Evolutionary conservation across 306 rosid genomes (phyloP), one percentile per base, ranked within the genome.

Genomic region (Quercus robur): DNA sequence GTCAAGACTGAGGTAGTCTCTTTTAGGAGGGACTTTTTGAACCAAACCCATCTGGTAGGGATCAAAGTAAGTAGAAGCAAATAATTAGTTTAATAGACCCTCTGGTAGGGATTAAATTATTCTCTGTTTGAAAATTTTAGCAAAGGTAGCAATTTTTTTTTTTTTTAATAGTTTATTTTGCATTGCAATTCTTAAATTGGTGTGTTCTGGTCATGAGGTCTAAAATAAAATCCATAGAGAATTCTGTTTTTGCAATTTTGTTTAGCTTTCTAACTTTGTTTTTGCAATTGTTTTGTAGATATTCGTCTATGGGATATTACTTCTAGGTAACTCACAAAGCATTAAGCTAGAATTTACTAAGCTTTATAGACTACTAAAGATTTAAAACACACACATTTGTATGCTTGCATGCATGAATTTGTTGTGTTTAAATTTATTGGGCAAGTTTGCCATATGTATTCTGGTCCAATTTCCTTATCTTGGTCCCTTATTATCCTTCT

Each of bases 251-350:
- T 19, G 19, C 11, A 33, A 5, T 5, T 66, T 58, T 84, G 38
- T 73, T 5, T 61, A 1, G 31, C 30, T 35, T 56, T 57, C 62
- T 19, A 44, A 7, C 11, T 44, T 44, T 7, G 3, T 25, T 69
- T 38, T 44, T 79, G 25, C 57, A 25, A 25, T 80, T 64, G 26
- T 68, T 78, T 74, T 83, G 67, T 80, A 95, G 99, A 93, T 86
- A 93, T 95, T 81, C 93, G 94, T 57, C 96, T 91, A 15, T 95
- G 97, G 99, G 93, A 95, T 84, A 69, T 95, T 51, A 91, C 96
- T 63, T 80, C 91, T 77, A 89, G 98, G 99, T 93, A 93, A 69
- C 25, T 9, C 44, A 11, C 1, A 18, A 31, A 33, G 56, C 81
- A 4, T 57, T 74, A n/a, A 25, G n/a, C 13, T 76, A 57, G 67